A percentile compares a stretch with the other conserved stretches of the same genome.
phyloP scores from a whole-genome alignment of 208 protist species.

The Sergeia podlipaevii region DNA sequence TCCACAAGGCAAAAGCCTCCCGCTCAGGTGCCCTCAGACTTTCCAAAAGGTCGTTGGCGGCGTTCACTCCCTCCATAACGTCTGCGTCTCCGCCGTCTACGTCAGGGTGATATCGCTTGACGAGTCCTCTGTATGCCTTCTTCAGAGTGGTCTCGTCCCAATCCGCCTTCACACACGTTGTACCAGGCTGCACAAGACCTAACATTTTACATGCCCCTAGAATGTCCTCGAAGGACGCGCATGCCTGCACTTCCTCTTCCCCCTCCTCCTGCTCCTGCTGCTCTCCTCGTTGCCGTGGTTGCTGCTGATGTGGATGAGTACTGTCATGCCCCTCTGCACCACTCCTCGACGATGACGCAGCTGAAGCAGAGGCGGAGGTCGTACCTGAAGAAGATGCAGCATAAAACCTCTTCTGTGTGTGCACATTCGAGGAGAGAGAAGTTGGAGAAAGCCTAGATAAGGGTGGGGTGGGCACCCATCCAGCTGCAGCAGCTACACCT shows the following conservation, averaged over 20 bases:
- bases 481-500: no score
- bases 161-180: constrained; percentile 1
- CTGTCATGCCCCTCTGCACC: no score
- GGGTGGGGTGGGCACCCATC: no score
- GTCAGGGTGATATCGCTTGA: constrained; percentile 35
- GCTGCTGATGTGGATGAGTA: no score
- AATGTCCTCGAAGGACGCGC: constrained; percentile 13
- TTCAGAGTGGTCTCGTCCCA: constrained; percentile 34
- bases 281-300: no score
- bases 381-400: no score
- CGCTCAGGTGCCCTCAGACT: constrained; percentile 1
- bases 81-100: constrained; percentile 20
- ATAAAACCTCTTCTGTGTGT: no score
- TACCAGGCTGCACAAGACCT: constrained; percentile 12
- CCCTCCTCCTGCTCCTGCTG: constrained; percentile 3
- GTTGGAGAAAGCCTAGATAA: no score
- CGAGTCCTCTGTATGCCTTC: constrained; percentile 28
- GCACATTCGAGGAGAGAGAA: no score
- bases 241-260: neutral
- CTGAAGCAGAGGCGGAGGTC: no score
- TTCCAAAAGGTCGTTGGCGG: constrained; percentile 23
- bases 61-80: constrained; percentile 43
- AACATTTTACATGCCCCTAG: constrained; percentile 16
- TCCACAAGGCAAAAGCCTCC: constrained; percentile 17
- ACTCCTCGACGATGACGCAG: no score